These are phyloP conservation scores for Ormosia semicastrata DNA, from an alignment of 306 rosid genomes.

Conservation along the genomic window DNA sequence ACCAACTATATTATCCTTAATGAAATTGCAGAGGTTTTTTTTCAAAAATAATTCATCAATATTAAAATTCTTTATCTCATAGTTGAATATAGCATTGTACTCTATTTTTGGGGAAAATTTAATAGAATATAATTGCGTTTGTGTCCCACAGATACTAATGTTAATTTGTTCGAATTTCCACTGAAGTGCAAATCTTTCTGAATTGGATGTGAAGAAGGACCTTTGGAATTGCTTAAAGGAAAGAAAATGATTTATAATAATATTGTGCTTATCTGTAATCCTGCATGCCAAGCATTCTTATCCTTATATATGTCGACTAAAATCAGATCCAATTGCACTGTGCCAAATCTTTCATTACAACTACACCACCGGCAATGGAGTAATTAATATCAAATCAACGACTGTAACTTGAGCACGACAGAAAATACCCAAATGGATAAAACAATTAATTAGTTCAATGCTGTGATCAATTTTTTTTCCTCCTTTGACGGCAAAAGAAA, in stretches of 20 bases:
- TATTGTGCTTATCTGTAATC: neutral
- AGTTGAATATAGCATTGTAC: neutral
- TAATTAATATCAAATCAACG: neutral
- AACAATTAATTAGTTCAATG: neutral
- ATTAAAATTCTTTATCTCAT: neutral
- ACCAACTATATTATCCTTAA: neutral
- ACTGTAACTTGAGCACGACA: neutral
- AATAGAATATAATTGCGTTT: neutral
- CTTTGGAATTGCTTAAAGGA: conserved; percentile 10
- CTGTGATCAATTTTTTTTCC: neutral
- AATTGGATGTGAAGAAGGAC: neutral
- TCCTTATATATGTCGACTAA: neutral
- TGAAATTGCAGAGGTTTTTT: too few relatives aligned
- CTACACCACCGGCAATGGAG: neutral
- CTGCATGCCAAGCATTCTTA: neutral
- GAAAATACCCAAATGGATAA: neutral
- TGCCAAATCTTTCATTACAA: neutral
- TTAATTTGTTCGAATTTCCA: neutral
- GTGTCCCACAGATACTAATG: neutral
- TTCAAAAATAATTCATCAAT: too few relatives aligned
- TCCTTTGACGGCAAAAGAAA: neutral
- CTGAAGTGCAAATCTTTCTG: neutral
- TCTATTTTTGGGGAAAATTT: neutral
- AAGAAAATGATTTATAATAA: neutral
- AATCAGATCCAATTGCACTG: neutral